Base-by-base conservation (phyloP, 495 filamentous ascomycete genomes). In the Talaromyces nanjingensis region DNA sequence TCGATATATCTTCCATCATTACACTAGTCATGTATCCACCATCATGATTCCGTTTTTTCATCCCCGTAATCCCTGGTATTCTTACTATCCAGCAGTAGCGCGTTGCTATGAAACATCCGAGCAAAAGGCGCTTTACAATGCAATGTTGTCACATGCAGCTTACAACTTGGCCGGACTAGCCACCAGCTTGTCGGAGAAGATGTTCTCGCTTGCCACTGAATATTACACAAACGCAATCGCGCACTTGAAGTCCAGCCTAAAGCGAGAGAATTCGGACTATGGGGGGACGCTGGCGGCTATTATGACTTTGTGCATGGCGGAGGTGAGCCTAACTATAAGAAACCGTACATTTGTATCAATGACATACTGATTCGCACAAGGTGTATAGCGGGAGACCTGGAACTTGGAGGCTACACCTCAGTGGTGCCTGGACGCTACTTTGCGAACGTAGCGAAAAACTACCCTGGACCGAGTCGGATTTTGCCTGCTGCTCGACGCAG, bases 21-120 rank as follows among this genome's bases (percentile, higher is more conserved):
- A 69, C 55, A 52, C 61, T 52, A 45, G 55, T 62, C 62, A 67
- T 34, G 62, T 67, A 39, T 49, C 67, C 5, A 20, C n/a, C 22
- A 29, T 66, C 8, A 69, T 69, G 67, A 69, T 67, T 65, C 67
- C 62, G 33, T 55, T 61, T 65, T 65, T 66, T 20, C 65, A 67
- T 57, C 56, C 34, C 27, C 59, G 65, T 24, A 69, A 69, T 39
- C 65, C 65, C 9, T 69, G 65, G 65, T 63, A 62, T 53, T 64
- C 58, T 31, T 62, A 63, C 20, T 69, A 67, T 55, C 67, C 67
- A 20, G 56, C 65, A 24, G 64, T 65, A 20, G 62, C 67, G n/a
- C 37, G 66, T 59, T 57, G 55, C 11, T 64, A 64, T 59, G 54
- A 34, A 5, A 45, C 61, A 16, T 62, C 65, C n/a, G 33, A 67